Conservation (phyloP, 495 filamentous ascomycete species). For the Pyrenula massariospora region DNA sequence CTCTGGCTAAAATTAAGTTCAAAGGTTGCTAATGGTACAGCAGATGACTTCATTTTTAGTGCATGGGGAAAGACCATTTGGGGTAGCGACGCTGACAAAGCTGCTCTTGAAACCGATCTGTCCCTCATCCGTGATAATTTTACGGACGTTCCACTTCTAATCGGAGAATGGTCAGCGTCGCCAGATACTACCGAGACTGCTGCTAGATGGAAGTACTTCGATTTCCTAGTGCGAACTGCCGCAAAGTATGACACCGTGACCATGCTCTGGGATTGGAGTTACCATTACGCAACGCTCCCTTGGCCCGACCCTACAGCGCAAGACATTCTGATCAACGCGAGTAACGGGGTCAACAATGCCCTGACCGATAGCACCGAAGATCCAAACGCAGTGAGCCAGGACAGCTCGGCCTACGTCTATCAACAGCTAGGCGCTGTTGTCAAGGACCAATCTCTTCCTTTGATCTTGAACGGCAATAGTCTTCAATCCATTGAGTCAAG, state of each 20-base stretch:
- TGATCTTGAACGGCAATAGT: conserved; percentile 44
- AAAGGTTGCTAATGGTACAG: conserved; percentile 9
- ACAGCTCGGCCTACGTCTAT: conserved; percentile 40
- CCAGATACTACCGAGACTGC: conserved; percentile 36
- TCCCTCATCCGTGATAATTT: conserved; percentile 37
- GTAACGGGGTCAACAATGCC: conserved; percentile 31
- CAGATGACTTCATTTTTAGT: conserved; percentile 39
- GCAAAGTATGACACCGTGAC: conserved; percentile 30
- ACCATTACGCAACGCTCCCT: conserved; percentile 26
- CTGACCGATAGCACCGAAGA: conserved; percentile 43
- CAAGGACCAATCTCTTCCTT: conserved; percentile 26
- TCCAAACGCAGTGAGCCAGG: conserved; percentile 27
- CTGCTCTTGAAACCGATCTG: conserved; percentile 36
- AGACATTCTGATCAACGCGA: conserved; percentile 32
- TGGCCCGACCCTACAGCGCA: conserved; percentile 40
- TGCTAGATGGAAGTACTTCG: conserved; percentile 46
- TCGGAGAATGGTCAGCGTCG: conserved; percentile 48
- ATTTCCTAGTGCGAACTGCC: conserved; percentile 37
- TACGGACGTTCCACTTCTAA: conserved; percentile 38
- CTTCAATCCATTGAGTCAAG: conserved; percentile 30
- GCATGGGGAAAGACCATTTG: conserved; percentile 50
- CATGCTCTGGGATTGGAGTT: conserved; percentile 49
- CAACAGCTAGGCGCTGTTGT: conserved; percentile 37
- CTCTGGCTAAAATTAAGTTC: conserved; percentile 4
- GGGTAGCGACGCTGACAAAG: conserved; percentile 43